These are phyloP conservation scores for Fistulinella prunicolor DNA, from an alignment of 768 basidiomycete genomes.

Conservation along the genomic window DNA sequence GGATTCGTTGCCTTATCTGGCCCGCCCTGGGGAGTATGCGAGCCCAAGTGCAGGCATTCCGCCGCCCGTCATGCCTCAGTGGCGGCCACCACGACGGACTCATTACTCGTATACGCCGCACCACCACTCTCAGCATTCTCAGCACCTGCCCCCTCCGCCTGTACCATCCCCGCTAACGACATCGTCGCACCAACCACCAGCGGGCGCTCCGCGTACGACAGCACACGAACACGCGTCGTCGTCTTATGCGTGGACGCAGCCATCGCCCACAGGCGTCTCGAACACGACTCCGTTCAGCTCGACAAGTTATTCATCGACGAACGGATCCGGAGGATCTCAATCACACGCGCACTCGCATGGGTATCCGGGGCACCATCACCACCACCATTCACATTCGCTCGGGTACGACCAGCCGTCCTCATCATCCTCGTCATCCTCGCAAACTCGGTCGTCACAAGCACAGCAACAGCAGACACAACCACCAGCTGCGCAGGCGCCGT, in stretches of 20 bases:
- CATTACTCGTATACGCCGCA: constrained; percentile 28
- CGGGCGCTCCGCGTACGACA: constrained; percentile 15
- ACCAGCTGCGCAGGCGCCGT: constrained; percentile 8
- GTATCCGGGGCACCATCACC: constrained; percentile 8
- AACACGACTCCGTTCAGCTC: constrained; percentile 4
- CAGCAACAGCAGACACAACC: constrained; percentile 1
- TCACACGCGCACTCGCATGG: constrained; percentile 3
- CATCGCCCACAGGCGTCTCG: background rate
- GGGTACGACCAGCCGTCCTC: constrained; percentile 15
- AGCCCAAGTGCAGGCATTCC: background rate
- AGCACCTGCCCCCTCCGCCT: background rate
- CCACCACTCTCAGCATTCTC: constrained; percentile 1
- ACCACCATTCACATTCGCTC: constrained; percentile 15
- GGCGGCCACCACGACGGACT: constrained; percentile 28
- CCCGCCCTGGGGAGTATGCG: constrained; percentile 7
- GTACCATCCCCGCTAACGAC: background rate
- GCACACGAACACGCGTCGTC: constrained; percentile 18
- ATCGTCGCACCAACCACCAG: background rate
- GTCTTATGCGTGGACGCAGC: constrained; percentile 16
- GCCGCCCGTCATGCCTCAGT: constrained; percentile 16
- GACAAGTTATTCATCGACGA: constrained; percentile 10
- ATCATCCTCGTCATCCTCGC: background rate
- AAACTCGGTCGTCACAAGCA: background rate
- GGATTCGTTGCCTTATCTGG: constrained; percentile 6
- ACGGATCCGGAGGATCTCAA: background rate